Conservation (phyloP, 2,329 filamentous ascomycete genomes). For the Zopfia rhizophila region DNA sequence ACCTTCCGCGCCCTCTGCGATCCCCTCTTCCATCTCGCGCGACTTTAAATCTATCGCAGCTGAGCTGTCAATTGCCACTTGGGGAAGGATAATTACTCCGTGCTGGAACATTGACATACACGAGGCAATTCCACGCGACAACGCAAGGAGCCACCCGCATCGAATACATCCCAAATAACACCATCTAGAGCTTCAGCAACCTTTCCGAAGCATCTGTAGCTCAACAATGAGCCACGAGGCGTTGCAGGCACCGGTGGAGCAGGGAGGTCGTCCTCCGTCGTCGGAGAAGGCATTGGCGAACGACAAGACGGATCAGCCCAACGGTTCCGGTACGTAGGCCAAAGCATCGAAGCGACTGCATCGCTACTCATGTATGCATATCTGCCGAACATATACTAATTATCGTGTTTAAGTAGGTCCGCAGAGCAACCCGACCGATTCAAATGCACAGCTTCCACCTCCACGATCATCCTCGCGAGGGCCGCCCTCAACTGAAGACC, state of each 20-base stretch:
- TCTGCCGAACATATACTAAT: constrained; percentile 21
- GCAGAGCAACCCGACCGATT: constrained; percentile 16
- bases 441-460: constrained; percentile 31
- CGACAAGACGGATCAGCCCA: constrained; percentile 39
- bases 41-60: constrained; percentile 19
- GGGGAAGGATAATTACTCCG: constrained; percentile 25
- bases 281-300: constrained; percentile 38
- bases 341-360: background rate
- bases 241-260: constrained; percentile 37
- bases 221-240: constrained; percentile 51
- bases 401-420: constrained; percentile 15
- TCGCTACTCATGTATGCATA: background rate
- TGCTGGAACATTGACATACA: constrained; percentile 17
- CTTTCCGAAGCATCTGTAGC: constrained; percentile 20
- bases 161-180: constrained; percentile 28
- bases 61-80: constrained; percentile 31
- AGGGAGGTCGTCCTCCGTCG: constrained; percentile 35
- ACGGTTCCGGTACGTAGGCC: constrained; percentile 45
- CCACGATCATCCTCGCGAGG: constrained; percentile 38
- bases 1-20: constrained; percentile 25
- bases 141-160: constrained; percentile 32
- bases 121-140: constrained; percentile 41
- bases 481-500: constrained; percentile 32
- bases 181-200: constrained; percentile 2
- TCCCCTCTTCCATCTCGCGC: constrained; percentile 40